phyloP scores from a whole-genome alignment of 1,284 basidiomycete genomes.

The Pseudozyma flocculosa region DNA sequence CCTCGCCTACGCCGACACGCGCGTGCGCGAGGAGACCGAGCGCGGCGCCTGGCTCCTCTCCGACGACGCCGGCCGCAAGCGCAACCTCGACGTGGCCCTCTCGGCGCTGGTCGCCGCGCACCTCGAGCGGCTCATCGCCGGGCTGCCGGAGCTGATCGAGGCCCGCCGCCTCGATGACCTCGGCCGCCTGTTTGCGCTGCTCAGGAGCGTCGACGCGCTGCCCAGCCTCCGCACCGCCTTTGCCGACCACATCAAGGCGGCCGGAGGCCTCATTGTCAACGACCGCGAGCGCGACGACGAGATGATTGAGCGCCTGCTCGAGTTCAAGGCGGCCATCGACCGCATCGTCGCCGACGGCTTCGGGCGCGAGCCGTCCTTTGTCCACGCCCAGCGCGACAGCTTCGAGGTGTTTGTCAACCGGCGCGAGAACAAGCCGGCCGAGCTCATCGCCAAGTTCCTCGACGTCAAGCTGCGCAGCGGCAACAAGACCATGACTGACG shows the following conservation, averaged over 20 bases:
- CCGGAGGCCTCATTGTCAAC: constrained; percentile 38
- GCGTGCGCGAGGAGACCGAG: constrained; percentile 25
- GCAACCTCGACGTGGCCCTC: constrained; percentile 21
- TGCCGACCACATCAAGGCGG: constrained; percentile 29
- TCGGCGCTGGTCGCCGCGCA: constrained; percentile 31
- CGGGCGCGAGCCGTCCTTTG: constrained; percentile 48
- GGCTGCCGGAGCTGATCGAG: constrained; percentile 33
- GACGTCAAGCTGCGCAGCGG: constrained; percentile 83
- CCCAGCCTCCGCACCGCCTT: constrained; percentile 33
- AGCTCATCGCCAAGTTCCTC: constrained; percentile 89
- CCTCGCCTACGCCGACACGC: constrained; percentile 25
- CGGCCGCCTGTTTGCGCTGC: constrained; percentile 23
- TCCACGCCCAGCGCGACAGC: constrained; percentile 65
- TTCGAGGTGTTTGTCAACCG: constrained; percentile 80
- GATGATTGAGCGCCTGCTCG: constrained; percentile 50
- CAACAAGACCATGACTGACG: constrained; percentile 72
- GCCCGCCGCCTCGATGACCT: constrained; percentile 18
- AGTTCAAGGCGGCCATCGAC: constrained; percentile 41
- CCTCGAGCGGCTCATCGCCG: constrained; percentile 24
- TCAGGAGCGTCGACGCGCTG: constrained; percentile 27
- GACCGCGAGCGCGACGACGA: constrained; percentile 44
- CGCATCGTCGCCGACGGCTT: constrained; percentile 30
- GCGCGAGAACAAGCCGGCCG: constrained; percentile 82
- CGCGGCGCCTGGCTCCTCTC: constrained; percentile 33
- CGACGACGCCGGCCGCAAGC: constrained; percentile 10